phyloP scores from a whole-genome alignment of 2,329 filamentous ascomycete species.

The Zymoseptoria passerinii region DNA sequence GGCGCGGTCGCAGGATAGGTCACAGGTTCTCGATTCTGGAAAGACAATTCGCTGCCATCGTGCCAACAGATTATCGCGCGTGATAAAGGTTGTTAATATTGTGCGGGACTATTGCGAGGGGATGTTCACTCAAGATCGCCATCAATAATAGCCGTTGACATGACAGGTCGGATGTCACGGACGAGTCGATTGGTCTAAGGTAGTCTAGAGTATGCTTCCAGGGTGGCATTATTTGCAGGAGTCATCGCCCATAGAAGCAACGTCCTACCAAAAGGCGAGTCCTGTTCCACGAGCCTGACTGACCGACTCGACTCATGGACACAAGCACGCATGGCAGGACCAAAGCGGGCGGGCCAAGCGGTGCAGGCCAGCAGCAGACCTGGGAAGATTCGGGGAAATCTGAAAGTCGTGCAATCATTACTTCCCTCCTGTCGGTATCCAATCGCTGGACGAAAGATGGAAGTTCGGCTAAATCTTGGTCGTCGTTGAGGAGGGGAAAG shows the following conservation, averaged over 20 bases:
- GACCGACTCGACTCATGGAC: not conserved
- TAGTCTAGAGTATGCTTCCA: not conserved
- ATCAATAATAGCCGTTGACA: not conserved
- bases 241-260: not conserved
- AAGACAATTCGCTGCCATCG: constrained; percentile 5
- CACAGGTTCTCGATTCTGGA: constrained; percentile 9
- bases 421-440: constrained; percentile 15
- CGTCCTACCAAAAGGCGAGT: not conserved
- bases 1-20: constrained; percentile 1
- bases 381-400: not conserved
- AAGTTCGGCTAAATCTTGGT: not conserved
- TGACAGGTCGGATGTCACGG: not conserved
- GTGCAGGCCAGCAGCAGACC: not conserved
- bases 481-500: not conserved
- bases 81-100: not conserved
- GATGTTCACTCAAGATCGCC: not conserved
- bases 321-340: not conserved
- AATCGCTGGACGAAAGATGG: constrained; percentile 6
- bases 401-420: not conserved
- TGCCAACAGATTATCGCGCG: constrained; percentile 6
- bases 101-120: not conserved
- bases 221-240: not conserved
- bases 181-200: not conserved
- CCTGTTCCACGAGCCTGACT: not conserved
- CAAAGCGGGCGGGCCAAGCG: not conserved